phyloP scores from a whole-genome alignment of 768 basidiomycete species.

The Udeniomyces megalosporus region DNA sequence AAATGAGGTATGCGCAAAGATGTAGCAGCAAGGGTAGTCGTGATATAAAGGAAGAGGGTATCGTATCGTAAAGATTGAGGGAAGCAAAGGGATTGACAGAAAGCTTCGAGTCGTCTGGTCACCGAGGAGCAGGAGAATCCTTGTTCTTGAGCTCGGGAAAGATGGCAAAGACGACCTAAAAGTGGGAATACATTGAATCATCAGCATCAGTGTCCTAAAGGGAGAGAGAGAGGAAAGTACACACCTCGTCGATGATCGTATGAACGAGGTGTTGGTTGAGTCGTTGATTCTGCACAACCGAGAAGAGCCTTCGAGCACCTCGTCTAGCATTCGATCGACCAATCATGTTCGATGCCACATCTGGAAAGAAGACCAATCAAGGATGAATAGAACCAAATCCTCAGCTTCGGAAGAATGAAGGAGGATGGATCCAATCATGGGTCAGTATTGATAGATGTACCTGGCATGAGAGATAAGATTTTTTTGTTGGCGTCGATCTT shows the following conservation, averaged over 20 bases:
- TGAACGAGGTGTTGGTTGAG: conserved; percentile 86
- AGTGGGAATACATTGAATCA: neutral
- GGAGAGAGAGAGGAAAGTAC: neutral
- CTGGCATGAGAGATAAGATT: conserved; percentile 28
- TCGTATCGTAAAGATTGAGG: no score
- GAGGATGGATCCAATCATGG: neutral
- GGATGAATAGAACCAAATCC: no score
- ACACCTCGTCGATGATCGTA: conserved; percentile 75
- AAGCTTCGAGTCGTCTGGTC: no score
- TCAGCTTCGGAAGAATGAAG: no score
- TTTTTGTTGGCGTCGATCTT: conserved; percentile 79
- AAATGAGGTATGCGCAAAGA: no score
- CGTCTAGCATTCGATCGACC: conserved; percentile 89
- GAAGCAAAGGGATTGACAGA: no score
- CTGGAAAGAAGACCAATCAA: conserved; percentile 31
- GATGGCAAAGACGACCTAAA: neutral
- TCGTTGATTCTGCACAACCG: conserved; percentile 83
- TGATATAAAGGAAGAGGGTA: no score
- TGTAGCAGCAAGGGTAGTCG: no score
- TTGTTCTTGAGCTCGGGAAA: conserved; percentile 1
- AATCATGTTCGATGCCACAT: conserved; percentile 92
- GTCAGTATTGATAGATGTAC: neutral
- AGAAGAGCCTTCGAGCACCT: conserved; percentile 81
- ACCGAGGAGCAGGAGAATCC: no score
- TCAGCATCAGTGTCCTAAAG: neutral